Percentiles rank a stretch among this genome's conserved stretches.
phyloP scores from a whole-genome alignment of 2,329 filamentous ascomycete genomes.

The Phyllosticta citriasiana region DNA sequence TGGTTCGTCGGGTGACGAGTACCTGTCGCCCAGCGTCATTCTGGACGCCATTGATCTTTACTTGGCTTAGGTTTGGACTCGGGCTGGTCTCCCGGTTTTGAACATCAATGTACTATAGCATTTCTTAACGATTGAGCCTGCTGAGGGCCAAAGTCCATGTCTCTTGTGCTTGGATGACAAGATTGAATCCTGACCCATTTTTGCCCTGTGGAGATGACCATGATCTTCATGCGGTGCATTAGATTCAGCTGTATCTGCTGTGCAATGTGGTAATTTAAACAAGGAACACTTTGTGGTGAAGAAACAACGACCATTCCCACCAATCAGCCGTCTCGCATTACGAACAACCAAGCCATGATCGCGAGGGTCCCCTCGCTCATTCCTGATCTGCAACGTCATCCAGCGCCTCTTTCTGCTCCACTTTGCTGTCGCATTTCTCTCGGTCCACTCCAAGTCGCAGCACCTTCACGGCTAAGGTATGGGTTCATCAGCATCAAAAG shows the following conservation, averaged over 20 bases:
- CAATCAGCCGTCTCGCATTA: background rate
- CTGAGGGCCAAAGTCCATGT: too few relatives aligned
- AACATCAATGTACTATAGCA: too few relatives aligned
- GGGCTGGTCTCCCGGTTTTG: background rate
- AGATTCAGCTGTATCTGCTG: too few relatives aligned
- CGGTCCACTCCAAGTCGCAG: background rate
- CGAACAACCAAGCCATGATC: background rate
- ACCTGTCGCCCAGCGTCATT: constrained; percentile 47
- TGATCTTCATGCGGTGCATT: too few relatives aligned
- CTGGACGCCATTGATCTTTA: background rate
- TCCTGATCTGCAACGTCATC: background rate
- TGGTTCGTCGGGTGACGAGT: constrained; percentile 46
- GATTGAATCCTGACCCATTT: too few relatives aligned
- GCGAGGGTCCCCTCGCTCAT: background rate
- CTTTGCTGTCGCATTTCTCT: background rate
- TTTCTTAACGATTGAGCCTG: too few relatives aligned
- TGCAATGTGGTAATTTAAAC: background rate
- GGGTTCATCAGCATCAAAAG: constrained; percentile 52
- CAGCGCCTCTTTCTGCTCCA: background rate
- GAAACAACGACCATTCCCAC: background rate
- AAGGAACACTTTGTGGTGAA: too few relatives aligned
- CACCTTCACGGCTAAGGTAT: constrained; percentile 26
- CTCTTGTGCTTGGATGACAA: too few relatives aligned
- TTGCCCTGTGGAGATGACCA: too few relatives aligned
- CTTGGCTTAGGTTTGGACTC: background rate